A percentile compares a stretch with the other conserved stretches of the same genome.
Evolutionary conservation across 352 stramenopile species (phyloP).

Genomic region (Phytophthora citrophthora): DNA sequence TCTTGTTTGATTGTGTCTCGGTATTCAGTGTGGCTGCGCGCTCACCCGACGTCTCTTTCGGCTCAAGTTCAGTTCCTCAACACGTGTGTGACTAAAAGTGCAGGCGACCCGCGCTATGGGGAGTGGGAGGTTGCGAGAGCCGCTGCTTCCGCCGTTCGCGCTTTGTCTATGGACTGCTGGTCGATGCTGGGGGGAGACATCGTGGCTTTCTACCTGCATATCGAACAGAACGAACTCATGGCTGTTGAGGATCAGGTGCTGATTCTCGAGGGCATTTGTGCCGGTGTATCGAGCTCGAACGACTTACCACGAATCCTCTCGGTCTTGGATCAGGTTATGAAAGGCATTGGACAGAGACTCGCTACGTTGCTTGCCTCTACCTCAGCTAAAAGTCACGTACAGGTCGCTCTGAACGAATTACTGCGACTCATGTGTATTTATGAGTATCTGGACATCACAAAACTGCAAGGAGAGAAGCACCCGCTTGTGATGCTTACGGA

Average conservation of each 20-base stretch:
- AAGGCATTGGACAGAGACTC: constrained; percentile 65
- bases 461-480: constrained; percentile 31
- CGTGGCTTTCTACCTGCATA: constrained; percentile 78
- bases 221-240: constrained; percentile 75
- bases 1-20: constrained; percentile 86
- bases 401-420: constrained; percentile 66
- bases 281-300: constrained; percentile 53
- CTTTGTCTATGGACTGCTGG: constrained; percentile 85
- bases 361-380: constrained; percentile 48
- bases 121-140: constrained; percentile 85
- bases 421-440: constrained; percentile 87
- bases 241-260: constrained; percentile 83
- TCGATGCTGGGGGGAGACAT: constrained; percentile 66
- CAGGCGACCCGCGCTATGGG: constrained; percentile 45
- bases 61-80: constrained; percentile 77
- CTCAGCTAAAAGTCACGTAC: constrained; percentile 40
- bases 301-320: constrained; percentile 53
- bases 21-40: constrained; percentile 75
- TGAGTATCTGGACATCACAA: constrained; percentile 69
- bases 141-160: constrained; percentile 70
- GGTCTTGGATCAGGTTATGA: constrained; percentile 73
- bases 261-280: constrained; percentile 82
- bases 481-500: constrained; percentile 79
- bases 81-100: constrained; percentile 65
- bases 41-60: constrained; percentile 52